Percentiles rank a stretch among this genome's conserved stretches.
phyloP scores from a whole-genome alignment of 2,329 filamentous ascomycete genomes.

The Colletotrichum tamarilloi region DNA sequence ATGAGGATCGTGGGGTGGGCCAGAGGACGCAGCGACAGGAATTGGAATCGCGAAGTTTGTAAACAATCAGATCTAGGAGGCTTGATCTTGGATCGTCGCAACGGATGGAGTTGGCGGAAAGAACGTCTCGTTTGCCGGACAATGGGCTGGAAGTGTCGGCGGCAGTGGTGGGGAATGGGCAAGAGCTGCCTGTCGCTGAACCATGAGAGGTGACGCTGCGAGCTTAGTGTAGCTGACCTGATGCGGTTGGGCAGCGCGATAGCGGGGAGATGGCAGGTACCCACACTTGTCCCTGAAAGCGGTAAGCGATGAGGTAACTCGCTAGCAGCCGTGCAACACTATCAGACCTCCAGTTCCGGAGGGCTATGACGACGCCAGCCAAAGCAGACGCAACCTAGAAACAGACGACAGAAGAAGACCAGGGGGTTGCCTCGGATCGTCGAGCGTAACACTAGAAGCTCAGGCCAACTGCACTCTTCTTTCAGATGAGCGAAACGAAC shows the following conservation, averaged over 20 bases:
- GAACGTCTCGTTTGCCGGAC: constrained; percentile 25
- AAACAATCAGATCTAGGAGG: not conserved
- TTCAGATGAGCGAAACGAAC: not conserved
- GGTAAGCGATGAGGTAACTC: constrained; percentile 21
- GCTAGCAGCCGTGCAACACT: constrained; percentile 26
- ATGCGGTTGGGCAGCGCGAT: constrained; percentile 26
- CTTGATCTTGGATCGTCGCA: constrained; percentile 17
- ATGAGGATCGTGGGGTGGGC: not conserved
- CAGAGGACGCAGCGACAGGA: not conserved
- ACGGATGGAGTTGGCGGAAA: constrained; percentile 17
- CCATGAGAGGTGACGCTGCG: constrained; percentile 29
- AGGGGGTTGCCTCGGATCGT: constrained; percentile 7
- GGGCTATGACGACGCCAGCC: constrained; percentile 35
- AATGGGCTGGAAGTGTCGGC: constrained; percentile 31
- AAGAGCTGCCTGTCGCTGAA: constrained; percentile 31
- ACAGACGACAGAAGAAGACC: not conserved
- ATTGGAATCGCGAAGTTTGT: not conserved
- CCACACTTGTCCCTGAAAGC: constrained; percentile 1
- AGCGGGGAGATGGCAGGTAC: constrained; percentile 20
- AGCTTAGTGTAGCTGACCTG: constrained; percentile 26
- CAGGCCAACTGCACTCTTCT: not conserved
- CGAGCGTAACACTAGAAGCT: not conserved
- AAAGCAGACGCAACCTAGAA: constrained; percentile 18
- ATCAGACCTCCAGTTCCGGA: constrained; percentile 25
- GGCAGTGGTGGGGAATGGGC: constrained; percentile 31